A percentile compares a stretch with the other conserved stretches of the same genome.
Conservation (phyloP, 139 green algal genomes). For the Volvox reticuliferus region DNA sequence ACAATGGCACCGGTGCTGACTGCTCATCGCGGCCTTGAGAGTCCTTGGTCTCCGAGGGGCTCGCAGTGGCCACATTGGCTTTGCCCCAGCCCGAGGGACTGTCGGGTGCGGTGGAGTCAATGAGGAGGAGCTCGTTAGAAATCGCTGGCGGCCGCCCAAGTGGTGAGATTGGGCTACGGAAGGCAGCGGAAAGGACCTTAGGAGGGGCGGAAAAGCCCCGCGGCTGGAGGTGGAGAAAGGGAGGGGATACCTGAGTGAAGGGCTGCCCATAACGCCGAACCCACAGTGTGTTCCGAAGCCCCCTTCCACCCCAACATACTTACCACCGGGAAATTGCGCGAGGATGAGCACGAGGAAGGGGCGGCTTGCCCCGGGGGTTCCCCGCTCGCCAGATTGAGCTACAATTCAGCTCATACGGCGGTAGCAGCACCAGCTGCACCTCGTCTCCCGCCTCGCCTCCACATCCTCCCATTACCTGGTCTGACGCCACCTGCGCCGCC, state of each 20-base stretch:
- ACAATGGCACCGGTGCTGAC: neutral
- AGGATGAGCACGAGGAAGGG: neutral
- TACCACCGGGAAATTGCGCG: neutral
- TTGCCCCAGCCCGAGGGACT: too few relatives aligned
- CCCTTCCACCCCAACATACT: neutral
- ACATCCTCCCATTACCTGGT: too few relatives aligned
- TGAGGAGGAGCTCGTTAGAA: neutral
- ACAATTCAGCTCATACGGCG: neutral
- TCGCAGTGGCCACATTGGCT: too few relatives aligned
- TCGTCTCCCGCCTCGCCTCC: neutral
- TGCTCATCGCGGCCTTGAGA: too few relatives aligned
- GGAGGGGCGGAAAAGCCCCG: too few relatives aligned
- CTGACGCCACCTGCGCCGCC: neutral
- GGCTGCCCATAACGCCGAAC: too few relatives aligned
- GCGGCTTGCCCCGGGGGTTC: neutral
- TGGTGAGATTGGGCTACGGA: too few relatives aligned
- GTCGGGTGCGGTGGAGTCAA: neutral
- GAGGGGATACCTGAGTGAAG: too few relatives aligned
- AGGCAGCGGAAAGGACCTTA: too few relatives aligned
- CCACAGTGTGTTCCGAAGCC: too few relatives aligned
- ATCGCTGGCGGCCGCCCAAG: neutral
- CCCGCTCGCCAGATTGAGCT: constrained; percentile 5
- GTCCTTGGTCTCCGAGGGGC: too few relatives aligned
- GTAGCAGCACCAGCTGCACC: neutral
- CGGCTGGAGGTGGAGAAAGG: too few relatives aligned